Base-by-base conservation (phyloP, 2,329 filamentous ascomycete genomes). In the Podosphaera leucotricha region DNA sequence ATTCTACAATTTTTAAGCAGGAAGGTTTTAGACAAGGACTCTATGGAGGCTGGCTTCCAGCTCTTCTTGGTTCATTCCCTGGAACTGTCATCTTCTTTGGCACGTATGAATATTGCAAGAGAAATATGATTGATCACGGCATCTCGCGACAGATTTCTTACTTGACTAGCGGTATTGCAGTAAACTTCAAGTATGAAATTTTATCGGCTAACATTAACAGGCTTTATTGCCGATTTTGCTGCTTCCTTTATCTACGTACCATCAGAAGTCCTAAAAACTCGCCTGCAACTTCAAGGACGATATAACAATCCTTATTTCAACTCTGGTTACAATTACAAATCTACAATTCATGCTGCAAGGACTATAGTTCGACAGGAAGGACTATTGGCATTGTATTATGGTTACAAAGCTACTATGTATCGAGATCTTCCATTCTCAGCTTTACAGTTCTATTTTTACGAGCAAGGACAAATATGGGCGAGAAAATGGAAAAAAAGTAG, bases 201-300 rank as follows among this genome's bases (percentile, higher is more conserved):
- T 41, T 39, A 36, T 44, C 48, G 44, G 51, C 41, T 43, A 15
- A 43, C 13, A 19, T 28, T 20, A 26, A 6, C 49, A 86, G 83
- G 87, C n/a, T 86, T 95, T 54, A 59, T 94, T 47, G 90, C 87
- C 48, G 90, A 98, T 57, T 68, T 94, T 19, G 87, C 83, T 38
- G 87, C 90, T 1, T 93, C 85, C 0, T 70, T 93, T 47, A 72
- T 94, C 47, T 98, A 98, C 58, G 92, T 98, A 3, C 92, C 90
- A 3, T 93, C 87, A 11, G 92, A 98, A 62, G 90, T 98, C 4
- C 70, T 98, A 52, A 98, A 98, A 62, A 98, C 90, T n/a, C 77
- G 90, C 20, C 66, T 95, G 41, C 90, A 98, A 59, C 71, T 98
- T 5, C 90, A 98, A 60, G 92, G 90, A 43, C 81, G 83, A 47